Evolutionary conservation across 306 rosid species (phyloP).

Genomic region (Mimosa pudica): DNA sequence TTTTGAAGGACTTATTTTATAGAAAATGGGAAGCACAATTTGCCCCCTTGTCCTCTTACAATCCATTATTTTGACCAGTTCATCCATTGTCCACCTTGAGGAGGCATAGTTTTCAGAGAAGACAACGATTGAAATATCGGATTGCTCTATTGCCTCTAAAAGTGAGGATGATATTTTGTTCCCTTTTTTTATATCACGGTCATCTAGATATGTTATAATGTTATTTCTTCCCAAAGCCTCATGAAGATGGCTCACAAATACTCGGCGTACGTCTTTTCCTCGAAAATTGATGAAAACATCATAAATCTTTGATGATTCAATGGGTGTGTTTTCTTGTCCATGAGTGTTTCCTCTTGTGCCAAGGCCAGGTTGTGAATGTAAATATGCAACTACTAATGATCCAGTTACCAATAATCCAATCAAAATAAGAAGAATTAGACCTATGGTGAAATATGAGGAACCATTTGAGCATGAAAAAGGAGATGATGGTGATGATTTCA

Average conservation of each 20-base stretch:
- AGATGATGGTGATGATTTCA: too few species aligned
- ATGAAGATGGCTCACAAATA: neutral
- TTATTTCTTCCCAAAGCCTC: neutral
- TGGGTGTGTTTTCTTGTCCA: too few species aligned
- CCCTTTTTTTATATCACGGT: neutral
- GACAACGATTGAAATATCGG: neutral
- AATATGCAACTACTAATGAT: too few species aligned
- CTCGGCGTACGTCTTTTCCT: too few species aligned
- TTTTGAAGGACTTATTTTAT: neutral
- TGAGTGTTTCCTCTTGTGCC: too few species aligned
- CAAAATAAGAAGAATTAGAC: too few species aligned
- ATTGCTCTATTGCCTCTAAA: neutral
- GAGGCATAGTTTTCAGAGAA: neutral
- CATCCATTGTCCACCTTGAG: neutral
- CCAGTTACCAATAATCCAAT: too few species aligned
- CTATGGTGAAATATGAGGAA: too few species aligned
- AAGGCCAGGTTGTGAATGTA: too few species aligned
- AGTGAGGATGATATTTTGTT: neutral
- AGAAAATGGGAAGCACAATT: neutral
- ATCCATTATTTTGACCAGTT: constrained; percentile 22
- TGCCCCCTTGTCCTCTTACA: constrained; percentile 4
- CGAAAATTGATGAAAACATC: too few species aligned
- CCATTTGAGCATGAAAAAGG: too few species aligned
- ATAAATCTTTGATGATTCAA: too few species aligned
- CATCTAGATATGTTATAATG: neutral